Evolutionary conservation across 1,284 basidiomycete genomes (phyloP).

Genomic region (Inonotus hispidus): DNA sequence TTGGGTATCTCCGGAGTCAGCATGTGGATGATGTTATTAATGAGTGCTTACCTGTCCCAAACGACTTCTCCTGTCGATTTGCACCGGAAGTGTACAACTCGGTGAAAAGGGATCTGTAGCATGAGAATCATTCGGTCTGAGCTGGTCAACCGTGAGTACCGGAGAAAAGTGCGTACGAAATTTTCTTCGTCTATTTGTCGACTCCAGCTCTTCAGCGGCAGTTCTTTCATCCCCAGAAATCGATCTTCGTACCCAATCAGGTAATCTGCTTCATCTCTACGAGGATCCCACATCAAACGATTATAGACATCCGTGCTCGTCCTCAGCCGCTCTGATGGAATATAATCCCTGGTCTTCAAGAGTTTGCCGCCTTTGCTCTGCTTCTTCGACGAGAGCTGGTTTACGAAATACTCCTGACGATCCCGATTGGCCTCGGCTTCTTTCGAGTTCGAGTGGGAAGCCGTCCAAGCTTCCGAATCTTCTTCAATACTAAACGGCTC

Average conservation of each 20-base stretch:
- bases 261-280: conserved; percentile 19
- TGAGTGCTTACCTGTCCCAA: conserved; percentile 18
- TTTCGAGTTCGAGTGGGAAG: conserved; percentile 1
- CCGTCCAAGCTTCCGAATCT: conserved; percentile 8
- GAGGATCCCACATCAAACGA: conserved; percentile 23
- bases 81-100: conserved; percentile 23
- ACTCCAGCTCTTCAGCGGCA: conserved; percentile 21
- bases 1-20: background rate
- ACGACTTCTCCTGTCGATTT: conserved; percentile 9
- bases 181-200: conserved; percentile 24
- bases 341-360: conserved; percentile 5
- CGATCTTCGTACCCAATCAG: conserved; percentile 26
- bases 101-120: conserved; percentile 24
- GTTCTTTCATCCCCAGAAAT: conserved; percentile 23
- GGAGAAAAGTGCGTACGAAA: conserved; percentile 21
- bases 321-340: conserved; percentile 20
- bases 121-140: background rate
- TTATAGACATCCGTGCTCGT: conserved; percentile 23
- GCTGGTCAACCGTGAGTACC: background rate
- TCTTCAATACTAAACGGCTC: conserved; percentile 11
- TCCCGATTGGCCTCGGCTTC: conserved; percentile 3
- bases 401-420: conserved; percentile 10
- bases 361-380: conserved; percentile 1
- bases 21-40: background rate
- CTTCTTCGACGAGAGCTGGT: conserved; percentile 3